Conservation (phyloP, 768 basidiomycete species). For the Agaricus bisporus region DNA sequence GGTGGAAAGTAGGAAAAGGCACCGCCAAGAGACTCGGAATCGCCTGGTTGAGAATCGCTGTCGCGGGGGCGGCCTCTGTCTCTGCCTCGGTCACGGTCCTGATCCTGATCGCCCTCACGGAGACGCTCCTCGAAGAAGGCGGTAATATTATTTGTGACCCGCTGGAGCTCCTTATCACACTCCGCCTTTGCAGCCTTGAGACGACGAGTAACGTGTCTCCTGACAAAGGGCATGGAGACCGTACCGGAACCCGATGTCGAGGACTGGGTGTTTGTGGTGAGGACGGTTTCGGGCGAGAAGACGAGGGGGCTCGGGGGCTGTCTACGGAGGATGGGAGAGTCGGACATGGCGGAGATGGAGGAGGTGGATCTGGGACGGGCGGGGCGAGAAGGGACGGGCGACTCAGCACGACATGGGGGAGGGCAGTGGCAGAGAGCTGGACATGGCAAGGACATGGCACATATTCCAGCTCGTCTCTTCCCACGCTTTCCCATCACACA, state of each 20-base stretch:
- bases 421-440: slow-evolving; percentile 4
- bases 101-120: slow-evolving; percentile 67
- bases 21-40: slow-evolving; percentile 53
- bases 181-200: slow-evolving; percentile 92
- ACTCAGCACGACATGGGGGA: slow-evolving; percentile 25
- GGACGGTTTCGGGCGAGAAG: slow-evolving; percentile 61
- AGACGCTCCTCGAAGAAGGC: slow-evolving; percentile 90
- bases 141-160: slow-evolving; percentile 92
- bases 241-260: slow-evolving; percentile 59
- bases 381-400: slow-evolving; percentile 9
- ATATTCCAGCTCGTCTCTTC: not conserved
- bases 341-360: slow-evolving; percentile 35
- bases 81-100: slow-evolving; percentile 55
- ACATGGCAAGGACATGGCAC: too few relatives aligned
- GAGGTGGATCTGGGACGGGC: slow-evolving; percentile 4
- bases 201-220: slow-evolving; percentile 88
- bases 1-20: slow-evolving; percentile 52
- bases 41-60: slow-evolving; percentile 52
- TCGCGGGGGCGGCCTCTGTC: slow-evolving; percentile 43
- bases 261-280: slow-evolving; percentile 42
- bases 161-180: slow-evolving; percentile 94
- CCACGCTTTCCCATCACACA: not conserved
- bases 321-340: slow-evolving; percentile 43
- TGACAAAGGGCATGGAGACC: slow-evolving; percentile 88
- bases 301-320: slow-evolving; percentile 78